These are phyloP conservation scores for Baorangia bicolor DNA, from an alignment of 768 basidiomycete genomes.

Conservation along the genomic window DNA sequence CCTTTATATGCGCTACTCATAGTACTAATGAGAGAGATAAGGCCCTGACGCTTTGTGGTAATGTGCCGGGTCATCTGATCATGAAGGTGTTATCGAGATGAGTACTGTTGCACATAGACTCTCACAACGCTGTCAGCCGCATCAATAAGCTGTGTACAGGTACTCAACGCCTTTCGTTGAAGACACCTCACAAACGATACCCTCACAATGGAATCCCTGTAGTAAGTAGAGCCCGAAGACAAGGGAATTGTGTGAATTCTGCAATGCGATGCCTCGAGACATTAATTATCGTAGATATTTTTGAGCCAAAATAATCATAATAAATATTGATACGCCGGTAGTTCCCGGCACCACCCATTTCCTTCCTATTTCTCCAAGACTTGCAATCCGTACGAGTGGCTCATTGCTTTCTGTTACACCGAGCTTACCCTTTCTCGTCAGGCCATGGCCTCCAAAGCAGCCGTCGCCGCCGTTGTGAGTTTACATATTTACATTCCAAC, in stretches of 20 bases:
- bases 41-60: not conserved
- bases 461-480: slow-evolving; percentile 63
- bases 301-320: slow-evolving; percentile 1
- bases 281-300: not conserved
- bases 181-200: not conserved
- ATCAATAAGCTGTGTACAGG: not conserved
- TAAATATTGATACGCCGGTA: slow-evolving; percentile 20
- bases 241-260: not conserved
- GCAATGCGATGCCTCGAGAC: no score
- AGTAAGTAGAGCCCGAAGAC: not conserved
- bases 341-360: slow-evolving; percentile 26
- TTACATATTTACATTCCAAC: not conserved
- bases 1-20: not conserved
- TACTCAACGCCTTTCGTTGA: not conserved
- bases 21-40: slow-evolving; percentile 4
- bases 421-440: slow-evolving; percentile 4
- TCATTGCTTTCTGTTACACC: slow-evolving; percentile 1
- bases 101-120: not conserved
- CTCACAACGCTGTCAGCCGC: not conserved
- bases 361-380: slow-evolving; percentile 12
- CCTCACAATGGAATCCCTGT: not conserved
- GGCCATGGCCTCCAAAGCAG: slow-evolving; percentile 71
- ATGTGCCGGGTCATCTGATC: not conserved
- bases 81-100: not conserved
- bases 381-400: slow-evolving; percentile 14